Evolutionary conservation across 1,139 yeast species (phyloP).

Genomic region (Yamadazyma diospyri): DNA sequence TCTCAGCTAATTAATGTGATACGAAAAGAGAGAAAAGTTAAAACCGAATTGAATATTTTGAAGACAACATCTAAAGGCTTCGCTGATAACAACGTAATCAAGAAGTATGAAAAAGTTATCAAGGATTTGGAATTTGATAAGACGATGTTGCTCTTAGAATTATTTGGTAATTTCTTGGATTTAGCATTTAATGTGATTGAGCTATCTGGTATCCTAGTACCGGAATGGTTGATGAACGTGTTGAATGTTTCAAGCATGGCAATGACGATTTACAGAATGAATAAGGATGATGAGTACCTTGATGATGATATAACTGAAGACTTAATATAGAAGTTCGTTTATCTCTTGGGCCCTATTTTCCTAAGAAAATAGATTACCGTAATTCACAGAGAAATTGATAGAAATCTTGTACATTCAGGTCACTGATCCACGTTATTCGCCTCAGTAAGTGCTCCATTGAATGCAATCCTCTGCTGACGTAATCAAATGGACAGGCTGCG

Average conservation of each 20-base stretch:
- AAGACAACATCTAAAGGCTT: constrained; percentile 20
- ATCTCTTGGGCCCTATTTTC: background rate
- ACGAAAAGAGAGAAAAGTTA: constrained; percentile 37
- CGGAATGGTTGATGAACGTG: constrained; percentile 43
- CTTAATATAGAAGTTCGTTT: constrained; percentile 21
- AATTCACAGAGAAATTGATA: too few species aligned
- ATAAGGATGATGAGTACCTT: constrained; percentile 47
- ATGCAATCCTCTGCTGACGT: too few species aligned
- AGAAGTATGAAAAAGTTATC: constrained; percentile 39
- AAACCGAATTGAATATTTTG: constrained; percentile 34
- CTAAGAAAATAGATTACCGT: too few species aligned
- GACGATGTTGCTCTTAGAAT: constrained; percentile 41
- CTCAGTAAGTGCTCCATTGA: too few species aligned
- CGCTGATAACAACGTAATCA: constrained; percentile 27
- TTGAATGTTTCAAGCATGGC: constrained; percentile 46
- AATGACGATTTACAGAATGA: constrained; percentile 51
- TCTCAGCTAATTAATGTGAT: constrained; percentile 42
- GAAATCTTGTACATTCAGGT: too few species aligned
- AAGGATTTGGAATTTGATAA: constrained; percentile 45
- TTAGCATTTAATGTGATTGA: constrained; percentile 42
- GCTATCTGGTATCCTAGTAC: constrained; percentile 33
- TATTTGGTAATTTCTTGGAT: constrained; percentile 43
- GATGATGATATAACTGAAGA: constrained; percentile 48
- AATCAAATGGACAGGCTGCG: too few species aligned
- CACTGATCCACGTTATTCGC: too few species aligned